These are phyloP conservation scores for Epichloe sylvatica DNA, from an alignment of 2,329 filamentous ascomycete species.

Conservation along the genomic window DNA sequence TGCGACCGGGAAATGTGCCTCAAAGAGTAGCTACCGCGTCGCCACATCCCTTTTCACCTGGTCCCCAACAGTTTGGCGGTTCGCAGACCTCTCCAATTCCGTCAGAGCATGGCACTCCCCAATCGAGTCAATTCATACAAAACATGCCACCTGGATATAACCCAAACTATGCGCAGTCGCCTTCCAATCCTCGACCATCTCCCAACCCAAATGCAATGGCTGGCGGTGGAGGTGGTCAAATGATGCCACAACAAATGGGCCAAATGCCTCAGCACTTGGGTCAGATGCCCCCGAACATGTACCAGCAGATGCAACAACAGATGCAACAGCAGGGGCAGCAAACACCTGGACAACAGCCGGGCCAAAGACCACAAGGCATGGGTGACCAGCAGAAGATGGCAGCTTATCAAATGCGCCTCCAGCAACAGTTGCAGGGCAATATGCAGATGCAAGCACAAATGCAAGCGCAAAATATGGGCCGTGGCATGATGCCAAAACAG, in stretches of 20 bases:
- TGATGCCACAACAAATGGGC: conserved; percentile 40
- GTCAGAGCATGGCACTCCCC: conserved; percentile 64
- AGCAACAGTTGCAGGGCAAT: conserved; percentile 54
- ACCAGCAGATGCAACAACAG: conserved; percentile 27
- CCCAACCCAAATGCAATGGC: conserved; percentile 40
- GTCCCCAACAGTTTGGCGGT: conserved; percentile 51
- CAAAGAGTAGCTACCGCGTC: conserved; percentile 83
- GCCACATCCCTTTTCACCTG: conserved; percentile 77
- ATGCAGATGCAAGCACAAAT: conserved; percentile 39
- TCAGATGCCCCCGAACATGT: conserved; percentile 34
- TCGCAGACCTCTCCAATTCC: conserved; percentile 62
- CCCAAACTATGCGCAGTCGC: conserved; percentile 43
- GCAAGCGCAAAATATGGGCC: conserved; percentile 31
- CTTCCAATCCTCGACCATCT: conserved; percentile 41
- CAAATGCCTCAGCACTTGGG: conserved; percentile 34
- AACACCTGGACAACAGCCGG: conserved; percentile 53
- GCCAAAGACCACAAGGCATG: conserved; percentile 16
- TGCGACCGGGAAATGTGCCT: conserved; percentile 54
- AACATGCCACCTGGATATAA: conserved; percentile 45
- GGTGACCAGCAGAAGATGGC: conserved; percentile 61
- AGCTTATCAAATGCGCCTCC: conserved; percentile 70
- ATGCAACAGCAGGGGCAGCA: conserved; percentile 31
- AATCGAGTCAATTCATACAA: conserved; percentile 56
- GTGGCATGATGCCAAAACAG: conserved; percentile 40
- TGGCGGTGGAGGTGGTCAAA: conserved; percentile 24